Evolutionary conservation across 257 asterid genomes (phyloP).

Genomic region (Fraxinus pennsylvanica): DNA sequence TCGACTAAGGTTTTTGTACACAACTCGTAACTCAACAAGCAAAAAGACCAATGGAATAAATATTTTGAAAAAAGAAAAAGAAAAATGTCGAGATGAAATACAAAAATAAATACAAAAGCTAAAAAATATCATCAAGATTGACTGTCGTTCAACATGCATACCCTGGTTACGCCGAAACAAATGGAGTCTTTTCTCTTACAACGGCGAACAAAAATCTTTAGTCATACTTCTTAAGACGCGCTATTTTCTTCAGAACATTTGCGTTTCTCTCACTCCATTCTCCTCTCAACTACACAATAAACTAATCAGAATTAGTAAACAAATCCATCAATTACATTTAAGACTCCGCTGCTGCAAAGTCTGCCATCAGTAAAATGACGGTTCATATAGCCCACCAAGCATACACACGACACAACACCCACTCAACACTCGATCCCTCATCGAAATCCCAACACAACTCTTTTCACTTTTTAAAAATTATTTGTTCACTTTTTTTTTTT

Average conservation of each 20-base stretch:
- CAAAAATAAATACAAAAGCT: too few species aligned
- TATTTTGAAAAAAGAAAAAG: too few species aligned
- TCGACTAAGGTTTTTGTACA: too few species aligned
- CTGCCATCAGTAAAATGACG: slow-evolving; percentile 21
- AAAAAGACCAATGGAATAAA: too few species aligned
- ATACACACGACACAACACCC: not conserved
- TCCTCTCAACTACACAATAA: slow-evolving; percentile 11
- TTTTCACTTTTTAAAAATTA: too few species aligned
- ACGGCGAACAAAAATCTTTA: too few species aligned
- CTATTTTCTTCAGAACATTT: not conserved
- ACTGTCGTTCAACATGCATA: too few species aligned
- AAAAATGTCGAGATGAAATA: too few species aligned
- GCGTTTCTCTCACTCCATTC: slow-evolving; percentile 27
- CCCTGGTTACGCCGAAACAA: too few species aligned
- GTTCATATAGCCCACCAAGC: slow-evolving; percentile 15
- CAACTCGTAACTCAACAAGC: too few species aligned
- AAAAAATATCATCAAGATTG: too few species aligned
- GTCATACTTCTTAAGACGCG: not conserved
- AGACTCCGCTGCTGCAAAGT: slow-evolving; percentile 27
- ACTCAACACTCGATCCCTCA: slow-evolving; percentile 18
- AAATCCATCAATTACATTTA: slow-evolving; percentile 35
- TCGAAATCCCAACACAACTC: slow-evolving; percentile 29
- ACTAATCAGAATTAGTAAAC: not conserved
- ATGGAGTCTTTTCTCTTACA: too few species aligned
- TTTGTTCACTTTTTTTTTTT: not conserved